phyloP scores from a whole-genome alignment of 805 yeast species.

The Pichia exigua region DNA sequence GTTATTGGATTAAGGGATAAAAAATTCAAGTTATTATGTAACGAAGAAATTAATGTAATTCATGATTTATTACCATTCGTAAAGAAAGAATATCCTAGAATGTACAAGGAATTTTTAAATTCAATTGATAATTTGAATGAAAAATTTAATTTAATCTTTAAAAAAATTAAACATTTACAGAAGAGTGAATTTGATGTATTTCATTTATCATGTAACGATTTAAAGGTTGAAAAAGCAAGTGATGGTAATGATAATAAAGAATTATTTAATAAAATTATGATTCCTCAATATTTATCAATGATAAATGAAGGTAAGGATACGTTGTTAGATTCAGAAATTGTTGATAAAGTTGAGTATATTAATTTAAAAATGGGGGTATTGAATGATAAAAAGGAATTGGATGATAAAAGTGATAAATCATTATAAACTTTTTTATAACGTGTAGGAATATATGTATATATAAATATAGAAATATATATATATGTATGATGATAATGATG shows the following conservation, averaged over 20 bases:
- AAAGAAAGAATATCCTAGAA: neutral
- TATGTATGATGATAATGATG: too few relatives aligned
- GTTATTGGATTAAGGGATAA: conserved; percentile 12
- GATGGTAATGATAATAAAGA: neutral
- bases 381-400: too few relatives aligned
- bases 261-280: neutral
- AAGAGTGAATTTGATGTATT: conserved; percentile 2
- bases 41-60: conserved; percentile 3
- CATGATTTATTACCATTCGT: conserved; percentile 10
- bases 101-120: conserved; percentile 2
- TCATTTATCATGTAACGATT: neutral
- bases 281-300: conserved; percentile 1
- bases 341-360: neutral
- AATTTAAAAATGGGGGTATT: neutral
- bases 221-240: neutral
- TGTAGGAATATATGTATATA: too few relatives aligned
- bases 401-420: too few relatives aligned
- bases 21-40: neutral
- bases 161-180: neutral
- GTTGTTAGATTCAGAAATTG: neutral
- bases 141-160: neutral
- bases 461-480: too few relatives aligned
- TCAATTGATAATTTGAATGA: neutral
- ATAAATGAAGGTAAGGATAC: neutral
- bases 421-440: too few relatives aligned